These are phyloP conservation scores for Capsella rubella DNA, from an alignment of 441 rosid genomes.

Conservation along the genomic window DNA sequence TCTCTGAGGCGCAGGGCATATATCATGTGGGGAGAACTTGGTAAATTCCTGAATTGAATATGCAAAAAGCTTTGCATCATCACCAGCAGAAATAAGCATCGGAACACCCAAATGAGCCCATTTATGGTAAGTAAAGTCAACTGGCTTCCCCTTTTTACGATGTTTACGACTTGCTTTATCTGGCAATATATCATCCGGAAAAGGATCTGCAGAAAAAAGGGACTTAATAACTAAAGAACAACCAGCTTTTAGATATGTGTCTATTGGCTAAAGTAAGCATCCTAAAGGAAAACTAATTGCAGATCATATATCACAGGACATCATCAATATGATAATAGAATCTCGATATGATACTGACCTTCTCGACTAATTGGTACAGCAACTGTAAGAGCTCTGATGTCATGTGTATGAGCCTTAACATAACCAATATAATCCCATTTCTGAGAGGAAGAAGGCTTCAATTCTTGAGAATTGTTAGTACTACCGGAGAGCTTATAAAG, in stretches of 20 bases:
- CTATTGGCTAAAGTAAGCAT: neutral
- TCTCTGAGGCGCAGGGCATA: slow-evolving; percentile 97
- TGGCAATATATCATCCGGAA: slow-evolving; percentile 49
- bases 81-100: slow-evolving; percentile 96
- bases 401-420: slow-evolving; percentile 91
- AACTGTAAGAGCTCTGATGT: slow-evolving; percentile 85
- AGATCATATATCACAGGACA: slow-evolving; percentile 4
- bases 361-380: slow-evolving; percentile 82
- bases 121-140: slow-evolving; percentile 72
- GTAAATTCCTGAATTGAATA: slow-evolving; percentile 84
- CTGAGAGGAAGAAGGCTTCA: slow-evolving; percentile 54
- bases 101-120: slow-evolving; percentile 96
- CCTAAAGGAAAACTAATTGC: neutral
- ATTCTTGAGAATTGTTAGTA: slow-evolving; percentile 48
- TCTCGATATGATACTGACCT: slow-evolving; percentile 56
- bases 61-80: slow-evolving; percentile 92
- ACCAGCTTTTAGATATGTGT: neutral
- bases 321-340: slow-evolving; percentile 9
- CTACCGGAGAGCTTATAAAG: slow-evolving; percentile 76
- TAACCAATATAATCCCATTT: slow-evolving; percentile 85
- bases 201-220: slow-evolving; percentile 55
- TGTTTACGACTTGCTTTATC: slow-evolving; percentile 44
- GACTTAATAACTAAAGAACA: slow-evolving; percentile 15
- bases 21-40: slow-evolving; percentile 91
- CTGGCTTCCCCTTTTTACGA: slow-evolving; percentile 59